Base-by-base conservation (phyloP, 345 rosid species). In the Murraya paniculata region DNA sequence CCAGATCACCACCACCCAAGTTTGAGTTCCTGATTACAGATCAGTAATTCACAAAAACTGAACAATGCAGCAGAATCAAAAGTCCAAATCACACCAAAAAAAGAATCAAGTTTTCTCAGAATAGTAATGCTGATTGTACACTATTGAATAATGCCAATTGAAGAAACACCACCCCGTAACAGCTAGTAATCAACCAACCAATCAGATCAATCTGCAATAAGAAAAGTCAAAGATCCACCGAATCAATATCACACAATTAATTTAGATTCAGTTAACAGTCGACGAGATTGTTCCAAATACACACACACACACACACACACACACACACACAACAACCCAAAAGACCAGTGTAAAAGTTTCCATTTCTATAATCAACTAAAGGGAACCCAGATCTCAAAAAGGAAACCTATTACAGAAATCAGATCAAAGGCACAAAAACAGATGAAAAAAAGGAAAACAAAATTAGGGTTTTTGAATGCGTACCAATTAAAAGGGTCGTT, bases 391-490 rank as follows among this genome's bases (percentile, higher is more conserved):
- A 80, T 80, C 76, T 80, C 72, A 81, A 57, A 81, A 83, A 73
- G 84, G 74, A 69, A 78, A 84, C 31, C 16, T 71, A 81, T 75
- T 36, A 66, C 72, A 55, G 69, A 86, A 74, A 79, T 72, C 78
- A 78, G 83, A 84, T 79, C 66, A 71, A 45, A 30, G 11, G 24
- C 71, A 9, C 33, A 58, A 7, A 64, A 64, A 21, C 31, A 31
- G 19, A 79, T 73, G 45, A 45, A 45, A 64, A 45, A 13, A 71
- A 69, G 28, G 24, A 31, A 65, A 73, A 79, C 50, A 77, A 24
- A 73, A 77, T 81, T 76, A 84, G 88, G 88, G 85, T 70, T 86
- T 81, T 66, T 70, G 79, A 71, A 76, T 45, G 82, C 87, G 74
- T 80, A 88, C 88, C 87, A 77, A 78, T 83, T 27, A 73, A 24